phyloP scores from a whole-genome alignment of 257 asterid species.

The Ehretia macrophylla region DNA sequence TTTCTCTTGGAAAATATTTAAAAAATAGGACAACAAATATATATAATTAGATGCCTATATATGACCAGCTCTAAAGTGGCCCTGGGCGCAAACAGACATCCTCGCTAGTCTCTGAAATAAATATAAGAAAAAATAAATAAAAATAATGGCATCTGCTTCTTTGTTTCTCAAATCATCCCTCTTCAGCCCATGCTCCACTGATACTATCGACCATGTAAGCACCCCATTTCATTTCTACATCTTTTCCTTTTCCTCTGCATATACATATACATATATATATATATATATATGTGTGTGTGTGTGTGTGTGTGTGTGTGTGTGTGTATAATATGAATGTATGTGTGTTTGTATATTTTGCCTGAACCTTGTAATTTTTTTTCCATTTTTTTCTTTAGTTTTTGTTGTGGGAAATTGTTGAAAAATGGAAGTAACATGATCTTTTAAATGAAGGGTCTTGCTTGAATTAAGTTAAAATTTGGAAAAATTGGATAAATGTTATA shows the following conservation, averaged over 20 bases:
- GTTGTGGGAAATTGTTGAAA: background rate
- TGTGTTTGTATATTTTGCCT: too few species aligned
- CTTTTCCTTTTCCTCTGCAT: background rate
- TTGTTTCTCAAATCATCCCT: constrained; percentile 47
- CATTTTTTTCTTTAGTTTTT: background rate
- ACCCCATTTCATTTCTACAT: background rate
- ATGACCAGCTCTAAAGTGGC: background rate
- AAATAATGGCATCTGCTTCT: constrained; percentile 45
- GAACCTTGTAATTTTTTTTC: too few species aligned
- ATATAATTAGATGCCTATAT: too few species aligned
- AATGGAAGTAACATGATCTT: background rate
- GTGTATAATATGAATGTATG: background rate
- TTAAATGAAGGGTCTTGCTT: constrained; percentile 17
- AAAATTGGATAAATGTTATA: background rate
- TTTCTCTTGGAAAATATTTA: too few species aligned
- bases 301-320: background rate
- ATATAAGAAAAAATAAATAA: too few species aligned
- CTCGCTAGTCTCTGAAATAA: background rate
- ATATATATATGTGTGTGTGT: too few species aligned
- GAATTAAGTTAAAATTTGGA: constrained; percentile 6
- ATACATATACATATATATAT: too few species aligned
- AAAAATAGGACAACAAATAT: too few species aligned
- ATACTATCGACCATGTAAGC: constrained; percentile 42
- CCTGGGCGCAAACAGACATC: background rate
- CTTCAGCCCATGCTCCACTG: constrained; percentile 15